Conservation (phyloP, 164 flowering plant species). For the Berberis thunbergii region DNA sequence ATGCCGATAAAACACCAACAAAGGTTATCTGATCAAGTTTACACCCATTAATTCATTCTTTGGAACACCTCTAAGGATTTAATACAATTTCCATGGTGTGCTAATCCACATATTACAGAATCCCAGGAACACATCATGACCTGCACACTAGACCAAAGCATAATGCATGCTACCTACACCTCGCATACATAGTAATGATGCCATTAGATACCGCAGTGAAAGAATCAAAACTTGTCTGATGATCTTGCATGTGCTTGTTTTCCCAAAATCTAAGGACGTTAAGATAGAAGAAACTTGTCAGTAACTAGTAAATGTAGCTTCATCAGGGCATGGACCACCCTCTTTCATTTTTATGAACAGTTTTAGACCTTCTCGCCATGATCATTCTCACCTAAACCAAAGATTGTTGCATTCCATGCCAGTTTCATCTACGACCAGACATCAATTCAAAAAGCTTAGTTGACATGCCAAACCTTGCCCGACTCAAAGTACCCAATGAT, state of each 20-base stretch:
- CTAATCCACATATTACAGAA: constrained; percentile 56
- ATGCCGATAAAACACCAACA: constrained; percentile 49
- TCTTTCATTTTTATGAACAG: constrained; percentile 40
- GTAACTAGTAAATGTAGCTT: constrained; percentile 51
- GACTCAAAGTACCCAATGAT: constrained; percentile 47
- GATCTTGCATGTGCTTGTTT: constrained; percentile 38
- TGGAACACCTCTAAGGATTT: constrained; percentile 42
- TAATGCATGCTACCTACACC: constrained; percentile 53
- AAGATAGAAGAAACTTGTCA: constrained; percentile 47
- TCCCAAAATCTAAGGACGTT: constrained; percentile 42
- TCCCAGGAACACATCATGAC: constrained; percentile 60
- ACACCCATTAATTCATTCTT: constrained; percentile 31
- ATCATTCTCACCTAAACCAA: constrained; percentile 54
- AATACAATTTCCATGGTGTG: constrained; percentile 48
- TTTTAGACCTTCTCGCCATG: constrained; percentile 45
- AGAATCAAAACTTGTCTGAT: constrained; percentile 27
- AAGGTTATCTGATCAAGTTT: constrained; percentile 54
- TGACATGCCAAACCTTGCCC: constrained; percentile 32
- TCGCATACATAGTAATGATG: constrained; percentile 47
- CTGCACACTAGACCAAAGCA: constrained; percentile 31
- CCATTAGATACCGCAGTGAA: constrained; percentile 50
- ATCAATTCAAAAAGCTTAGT: constrained; percentile 31
- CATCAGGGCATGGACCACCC: constrained; percentile 27
- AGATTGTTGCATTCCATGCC: constrained; percentile 53
- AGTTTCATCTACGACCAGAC: constrained; percentile 35